Evolutionary conservation across 2,329 filamentous ascomycete species (phyloP), one percentile per base, ranked within the genome.

Genomic region (Stachybotrys chartarum): DNA sequence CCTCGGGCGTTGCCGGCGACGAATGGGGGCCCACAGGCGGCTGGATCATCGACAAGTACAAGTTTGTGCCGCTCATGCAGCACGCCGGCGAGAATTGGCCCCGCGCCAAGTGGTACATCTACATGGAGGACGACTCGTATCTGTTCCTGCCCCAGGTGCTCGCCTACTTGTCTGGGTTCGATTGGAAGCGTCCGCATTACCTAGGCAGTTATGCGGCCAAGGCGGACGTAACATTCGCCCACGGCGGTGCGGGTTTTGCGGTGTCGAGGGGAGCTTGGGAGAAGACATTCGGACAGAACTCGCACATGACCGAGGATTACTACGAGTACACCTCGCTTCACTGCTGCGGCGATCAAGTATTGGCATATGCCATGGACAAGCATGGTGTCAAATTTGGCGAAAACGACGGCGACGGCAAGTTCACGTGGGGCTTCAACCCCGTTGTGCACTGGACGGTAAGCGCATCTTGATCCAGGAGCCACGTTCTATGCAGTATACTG

Each of bases 41-140:
- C 14, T 64, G 63, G 63, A 62, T 63, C 44, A 57, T 64, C 31
- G 63, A 64, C 60, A 64, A 64, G 58, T 64, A 64, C 56, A 64
- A 64, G 53, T 64, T 64, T 45, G 17, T 64, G 3, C 63, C 63
- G 6, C 56, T 64, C 16, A 59, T 64, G 54, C 57, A 63, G 52
- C 63, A 64, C 50, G 63, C 63, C 1, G 63, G 63, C 7, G 30
- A 47, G 24, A 59, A 61, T 47, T 64, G 61, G 60, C 63, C 63
- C 1, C 35, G 49, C 11, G 63, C 61, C 3, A 63, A 63, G 52
- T 65, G 62, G 63, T 65, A 65, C 50, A 60, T 65, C 42, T 64
- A 64, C 48, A 64, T 61, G 60, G 63, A 64, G 46, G 63, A 64
- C 46, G 63, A 64, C 45, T 30, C 63, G 7, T 64, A 64, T 54